These are phyloP conservation scores for Yamadazyma sp. DNA, from an alignment of 805 yeast species.

Conservation along the genomic window DNA sequence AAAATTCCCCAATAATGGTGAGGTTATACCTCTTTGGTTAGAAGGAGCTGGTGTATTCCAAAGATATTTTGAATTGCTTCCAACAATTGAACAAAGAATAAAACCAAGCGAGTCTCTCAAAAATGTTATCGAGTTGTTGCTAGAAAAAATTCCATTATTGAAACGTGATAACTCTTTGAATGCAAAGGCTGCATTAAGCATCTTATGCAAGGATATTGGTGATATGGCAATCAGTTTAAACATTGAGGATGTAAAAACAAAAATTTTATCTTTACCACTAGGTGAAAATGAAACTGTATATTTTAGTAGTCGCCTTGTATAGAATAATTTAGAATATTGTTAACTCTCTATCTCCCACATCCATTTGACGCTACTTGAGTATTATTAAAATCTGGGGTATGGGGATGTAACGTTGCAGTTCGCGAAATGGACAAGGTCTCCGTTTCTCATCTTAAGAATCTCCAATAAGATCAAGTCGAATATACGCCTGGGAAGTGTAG, in stretches of 20 bases:
- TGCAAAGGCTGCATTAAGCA: constrained; percentile 47
- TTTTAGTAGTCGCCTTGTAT: constrained; percentile 18
- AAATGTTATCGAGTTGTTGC: constrained; percentile 35
- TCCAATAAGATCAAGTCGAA: too few relatives aligned
- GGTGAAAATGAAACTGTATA: constrained; percentile 46
- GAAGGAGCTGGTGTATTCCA: constrained; percentile 58
- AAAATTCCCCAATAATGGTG: constrained; percentile 41
- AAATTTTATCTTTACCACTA: constrained; percentile 34
- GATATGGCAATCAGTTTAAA: constrained; percentile 30
- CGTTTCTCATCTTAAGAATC: too few relatives aligned
- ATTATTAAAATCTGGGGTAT: too few relatives aligned
- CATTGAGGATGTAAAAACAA: constrained; percentile 1
- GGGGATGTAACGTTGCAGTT: too few relatives aligned
- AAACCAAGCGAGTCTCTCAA: background rate
- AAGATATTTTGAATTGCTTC: constrained; percentile 40
- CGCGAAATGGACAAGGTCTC: too few relatives aligned
- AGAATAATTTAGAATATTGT: too few relatives aligned
- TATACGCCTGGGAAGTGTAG: too few relatives aligned
- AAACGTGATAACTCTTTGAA: constrained; percentile 23
- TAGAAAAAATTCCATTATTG: constrained; percentile 45
- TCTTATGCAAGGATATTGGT: constrained; percentile 52
- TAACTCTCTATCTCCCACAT: too few relatives aligned
- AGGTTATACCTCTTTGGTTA: constrained; percentile 46
- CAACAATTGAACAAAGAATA: constrained; percentile 6
- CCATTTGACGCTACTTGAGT: too few relatives aligned